Evolutionary conservation across 1,284 basidiomycete species (phyloP).

Genomic region (Rugosomyces carneus): DNA sequence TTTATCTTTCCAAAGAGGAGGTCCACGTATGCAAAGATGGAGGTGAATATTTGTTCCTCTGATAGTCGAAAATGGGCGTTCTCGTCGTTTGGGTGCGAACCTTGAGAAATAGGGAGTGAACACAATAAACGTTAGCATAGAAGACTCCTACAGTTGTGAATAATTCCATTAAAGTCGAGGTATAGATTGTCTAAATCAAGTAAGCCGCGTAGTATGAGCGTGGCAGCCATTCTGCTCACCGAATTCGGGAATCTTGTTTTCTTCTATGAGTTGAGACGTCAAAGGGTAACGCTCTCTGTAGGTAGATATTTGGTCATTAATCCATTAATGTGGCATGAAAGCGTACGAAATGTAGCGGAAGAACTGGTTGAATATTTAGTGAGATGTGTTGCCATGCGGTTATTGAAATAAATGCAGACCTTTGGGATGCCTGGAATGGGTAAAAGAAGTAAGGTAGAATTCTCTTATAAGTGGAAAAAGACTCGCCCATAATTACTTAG

Average conservation of each 20-base stretch:
- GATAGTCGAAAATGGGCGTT: conserved; percentile 94
- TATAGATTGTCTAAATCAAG: conserved; percentile 71
- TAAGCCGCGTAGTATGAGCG: conserved; percentile 1
- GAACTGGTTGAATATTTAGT: conserved; percentile 42
- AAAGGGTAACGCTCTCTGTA: conserved; percentile 92
- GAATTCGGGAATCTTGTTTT: conserved; percentile 96
- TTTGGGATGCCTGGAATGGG: conserved; percentile 48
- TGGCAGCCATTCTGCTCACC: conserved; percentile 36
- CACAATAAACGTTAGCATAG: background rate
- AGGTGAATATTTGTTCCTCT: conserved; percentile 96
- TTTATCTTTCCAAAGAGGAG: conserved; percentile 97
- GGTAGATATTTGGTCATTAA: conserved; percentile 1
- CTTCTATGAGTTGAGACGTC: conserved; percentile 95
- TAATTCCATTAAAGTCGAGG: conserved; percentile 98
- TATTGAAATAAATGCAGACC: conserved; percentile 29
- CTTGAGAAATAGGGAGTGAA: conserved; percentile 29
- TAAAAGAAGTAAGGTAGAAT: conserved; percentile 5
- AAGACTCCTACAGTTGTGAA: conserved; percentile 79
- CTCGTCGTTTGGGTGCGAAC: conserved; percentile 90
- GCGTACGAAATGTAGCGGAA: conserved; percentile 82
- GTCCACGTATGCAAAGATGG: conserved; percentile 96
- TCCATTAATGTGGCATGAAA: background rate
- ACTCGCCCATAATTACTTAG: conserved; percentile 29
- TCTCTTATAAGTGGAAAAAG: background rate
- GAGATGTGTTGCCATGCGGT: conserved; percentile 5